A percentile compares a stretch with the other conserved stretches of the same genome.
phyloP scores from a whole-genome alignment of 2,329 filamentous ascomycete species.

The Epichloe uncinata region DNA sequence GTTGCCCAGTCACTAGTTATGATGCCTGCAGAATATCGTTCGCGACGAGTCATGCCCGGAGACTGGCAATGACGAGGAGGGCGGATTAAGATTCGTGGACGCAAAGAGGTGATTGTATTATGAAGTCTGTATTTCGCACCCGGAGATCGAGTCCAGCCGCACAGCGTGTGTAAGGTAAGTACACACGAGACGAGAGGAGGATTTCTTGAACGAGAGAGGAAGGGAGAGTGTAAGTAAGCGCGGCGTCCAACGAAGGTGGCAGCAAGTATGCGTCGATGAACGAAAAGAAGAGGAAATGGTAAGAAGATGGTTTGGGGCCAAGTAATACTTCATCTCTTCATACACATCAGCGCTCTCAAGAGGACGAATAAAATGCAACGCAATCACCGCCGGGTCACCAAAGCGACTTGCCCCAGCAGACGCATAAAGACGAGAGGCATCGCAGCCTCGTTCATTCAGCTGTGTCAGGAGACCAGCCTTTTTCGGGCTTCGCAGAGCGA shows the following conservation, averaged over 20 bases:
- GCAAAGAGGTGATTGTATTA: not conserved
- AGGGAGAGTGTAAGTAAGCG: not conserved
- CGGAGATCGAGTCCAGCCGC: not conserved
- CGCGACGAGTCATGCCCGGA: constrained; percentile 7
- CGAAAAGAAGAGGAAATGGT: not conserved
- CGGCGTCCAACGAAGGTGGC: too few species aligned
- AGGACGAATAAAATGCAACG: too few species aligned
- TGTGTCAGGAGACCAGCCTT: too few species aligned
- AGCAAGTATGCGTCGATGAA: too few species aligned
- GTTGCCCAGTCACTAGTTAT: constrained; percentile 6
- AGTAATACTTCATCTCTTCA: too few species aligned
- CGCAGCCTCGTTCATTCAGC: too few species aligned
- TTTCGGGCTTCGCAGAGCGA: too few species aligned
- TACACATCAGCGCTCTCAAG: too few species aligned
- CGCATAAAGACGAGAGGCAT: too few species aligned
- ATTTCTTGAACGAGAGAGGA: not conserved
- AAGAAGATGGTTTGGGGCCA: not conserved
- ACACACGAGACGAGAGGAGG: not conserved
- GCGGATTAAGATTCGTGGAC: not conserved
- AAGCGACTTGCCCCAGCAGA: too few species aligned
- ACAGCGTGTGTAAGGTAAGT: not conserved
- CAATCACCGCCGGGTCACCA: too few species aligned
- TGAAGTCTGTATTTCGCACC: not conserved
- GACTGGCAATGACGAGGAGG: not conserved
- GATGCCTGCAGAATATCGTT: constrained; percentile 5